Conservation (phyloP, 805 yeast genomes). For the Millerozyma miso region DNA sequence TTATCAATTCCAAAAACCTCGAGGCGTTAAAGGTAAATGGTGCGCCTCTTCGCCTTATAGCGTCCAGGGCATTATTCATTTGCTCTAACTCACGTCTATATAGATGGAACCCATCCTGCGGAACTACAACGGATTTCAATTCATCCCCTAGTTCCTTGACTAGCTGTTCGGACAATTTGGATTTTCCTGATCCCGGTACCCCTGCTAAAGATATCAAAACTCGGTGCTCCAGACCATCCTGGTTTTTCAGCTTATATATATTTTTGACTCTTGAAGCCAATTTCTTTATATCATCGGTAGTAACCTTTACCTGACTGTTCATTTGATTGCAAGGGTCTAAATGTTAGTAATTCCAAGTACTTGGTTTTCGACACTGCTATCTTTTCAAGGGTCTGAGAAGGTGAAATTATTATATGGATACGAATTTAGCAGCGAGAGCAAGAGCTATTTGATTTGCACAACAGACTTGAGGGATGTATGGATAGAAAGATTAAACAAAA, state of each 20-base stretch:
- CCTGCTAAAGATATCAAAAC: constrained; percentile 63
- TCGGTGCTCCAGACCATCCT: constrained; percentile 21
- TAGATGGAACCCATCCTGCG: constrained; percentile 41
- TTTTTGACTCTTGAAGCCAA: constrained; percentile 8
- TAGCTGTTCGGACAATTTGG: constrained; percentile 55
- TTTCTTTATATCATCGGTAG: constrained; percentile 5
- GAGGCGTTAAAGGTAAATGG: constrained; percentile 78
- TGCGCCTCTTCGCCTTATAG: constrained; percentile 71
- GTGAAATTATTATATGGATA: constrained; percentile 13
- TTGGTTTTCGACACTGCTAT: constrained; percentile 9
- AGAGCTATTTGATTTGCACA: constrained; percentile 19
- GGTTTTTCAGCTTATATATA: constrained; percentile 4
- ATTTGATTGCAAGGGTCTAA: background rate
- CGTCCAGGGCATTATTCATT: constrained; percentile 53
- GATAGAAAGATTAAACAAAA: constrained; percentile 16
- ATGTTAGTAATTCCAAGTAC: constrained; percentile 10
- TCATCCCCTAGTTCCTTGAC: constrained; percentile 19
- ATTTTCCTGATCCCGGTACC: constrained; percentile 82
- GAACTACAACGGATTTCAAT: constrained; percentile 20
- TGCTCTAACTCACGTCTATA: constrained; percentile 25
- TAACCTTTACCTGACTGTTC: constrained; percentile 2
- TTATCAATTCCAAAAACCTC: constrained; percentile 21
- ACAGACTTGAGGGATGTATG: constrained; percentile 26
- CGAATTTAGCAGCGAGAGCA: constrained; percentile 1
- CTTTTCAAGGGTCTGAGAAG: constrained; percentile 1